A percentile compares a stretch with the other conserved stretches of the same genome.
Conservation (phyloP, 225 moss, liverwort and hornwort species). For the Anthoceros angustus region DNA sequence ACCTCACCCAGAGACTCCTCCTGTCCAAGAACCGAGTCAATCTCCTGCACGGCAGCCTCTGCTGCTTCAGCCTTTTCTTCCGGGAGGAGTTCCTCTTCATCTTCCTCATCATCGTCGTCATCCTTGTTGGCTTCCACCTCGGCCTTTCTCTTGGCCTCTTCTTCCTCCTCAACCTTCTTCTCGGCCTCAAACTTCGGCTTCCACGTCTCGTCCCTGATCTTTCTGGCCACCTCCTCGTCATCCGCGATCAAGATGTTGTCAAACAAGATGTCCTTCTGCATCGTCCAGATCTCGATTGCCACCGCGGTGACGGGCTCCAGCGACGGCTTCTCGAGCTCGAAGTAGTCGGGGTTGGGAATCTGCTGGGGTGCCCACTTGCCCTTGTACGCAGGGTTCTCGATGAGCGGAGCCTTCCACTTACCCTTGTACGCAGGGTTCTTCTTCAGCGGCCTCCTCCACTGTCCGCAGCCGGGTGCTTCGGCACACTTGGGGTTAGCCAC, state of each 20-base stretch:
- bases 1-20: too few species aligned
- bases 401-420: constrained; percentile 45
- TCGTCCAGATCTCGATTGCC: constrained; percentile 88
- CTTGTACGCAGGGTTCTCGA: constrained; percentile 54
- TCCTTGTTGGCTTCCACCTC: constrained; percentile 14
- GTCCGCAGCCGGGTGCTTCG: constrained; percentile 47
- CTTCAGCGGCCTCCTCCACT: constrained; percentile 36
- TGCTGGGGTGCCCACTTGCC: constrained; percentile 50
- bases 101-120: too few species aligned
- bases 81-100: too few species aligned
- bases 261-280: constrained; percentile 64
- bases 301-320: constrained; percentile 54
- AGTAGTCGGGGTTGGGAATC: constrained; percentile 46
- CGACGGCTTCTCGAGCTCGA: constrained; percentile 24
- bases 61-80: too few species aligned
- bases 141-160: neutral
- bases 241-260: constrained; percentile 58
- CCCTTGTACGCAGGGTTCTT: constrained; percentile 57
- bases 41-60: too few species aligned
- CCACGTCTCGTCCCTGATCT: constrained; percentile 41
- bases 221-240: constrained; percentile 39
- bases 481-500: constrained; percentile 52
- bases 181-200: constrained; percentile 37
- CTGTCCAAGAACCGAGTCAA: too few species aligned
- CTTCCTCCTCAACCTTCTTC: constrained; percentile 19